phyloP scores from a whole-genome alignment of 1,139 yeast genomes.

The Sugiyamaella xylanicola region DNA sequence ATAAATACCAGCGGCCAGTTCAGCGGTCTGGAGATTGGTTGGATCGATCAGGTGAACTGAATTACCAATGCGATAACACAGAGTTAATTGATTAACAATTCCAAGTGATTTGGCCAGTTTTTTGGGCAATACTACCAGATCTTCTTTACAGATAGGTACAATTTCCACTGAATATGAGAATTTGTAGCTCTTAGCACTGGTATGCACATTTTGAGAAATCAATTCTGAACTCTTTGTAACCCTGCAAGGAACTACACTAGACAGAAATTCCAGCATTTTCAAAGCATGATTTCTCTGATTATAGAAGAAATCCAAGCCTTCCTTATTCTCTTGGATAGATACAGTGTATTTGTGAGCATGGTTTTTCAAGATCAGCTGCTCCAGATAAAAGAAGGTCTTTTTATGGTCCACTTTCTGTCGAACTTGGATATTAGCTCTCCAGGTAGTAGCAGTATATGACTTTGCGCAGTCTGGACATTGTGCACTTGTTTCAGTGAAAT shows the following conservation, averaged over 20 bases:
- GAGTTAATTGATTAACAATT: slow-evolving; percentile 54
- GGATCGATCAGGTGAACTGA: slow-evolving; percentile 85
- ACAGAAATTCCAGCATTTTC: slow-evolving; percentile 88
- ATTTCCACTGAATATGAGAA: slow-evolving; percentile 91
- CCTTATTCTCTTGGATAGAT: slow-evolving; percentile 86
- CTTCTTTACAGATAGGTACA: slow-evolving; percentile 96
- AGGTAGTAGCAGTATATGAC: slow-evolving; percentile 91
- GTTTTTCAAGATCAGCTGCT: slow-evolving; percentile 89
- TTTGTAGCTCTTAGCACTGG: slow-evolving; percentile 84
- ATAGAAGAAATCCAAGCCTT: slow-evolving; percentile 93
- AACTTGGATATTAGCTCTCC: slow-evolving; percentile 98
- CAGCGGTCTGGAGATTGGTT: slow-evolving; percentile 72
- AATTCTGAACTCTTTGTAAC: slow-evolving; percentile 85
- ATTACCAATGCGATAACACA: slow-evolving; percentile 84
- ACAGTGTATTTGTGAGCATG: slow-evolving; percentile 94
- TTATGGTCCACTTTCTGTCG: slow-evolving; percentile 97
- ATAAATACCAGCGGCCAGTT: slow-evolving; percentile 67
- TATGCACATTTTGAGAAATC: slow-evolving; percentile 87
- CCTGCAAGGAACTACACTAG: slow-evolving; percentile 81
- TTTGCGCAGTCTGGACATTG: slow-evolving; percentile 99
- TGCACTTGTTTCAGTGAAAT: slow-evolving; percentile 88
- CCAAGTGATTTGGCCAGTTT: slow-evolving; percentile 83
- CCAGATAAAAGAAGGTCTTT: slow-evolving; percentile 92
- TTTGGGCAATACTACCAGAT: slow-evolving; percentile 87
- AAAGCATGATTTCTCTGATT: slow-evolving; percentile 87